Evolutionary conservation across 1,139 yeast genomes (phyloP), one percentile per base, ranked within the genome.

Genomic region (Suhomyces anneliseae): DNA sequence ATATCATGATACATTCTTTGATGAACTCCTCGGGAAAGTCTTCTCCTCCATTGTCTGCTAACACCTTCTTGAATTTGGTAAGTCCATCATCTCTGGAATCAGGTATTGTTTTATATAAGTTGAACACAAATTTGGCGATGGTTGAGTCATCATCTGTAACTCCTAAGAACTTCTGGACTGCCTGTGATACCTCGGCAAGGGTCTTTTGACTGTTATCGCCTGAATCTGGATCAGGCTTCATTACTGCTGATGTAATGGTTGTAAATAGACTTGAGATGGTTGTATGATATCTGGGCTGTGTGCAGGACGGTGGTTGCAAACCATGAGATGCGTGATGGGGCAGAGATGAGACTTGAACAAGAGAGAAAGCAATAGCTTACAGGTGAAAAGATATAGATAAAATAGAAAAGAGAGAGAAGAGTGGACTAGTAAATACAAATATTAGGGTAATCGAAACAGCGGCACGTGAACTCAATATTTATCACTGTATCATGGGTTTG

Each of bases 21-120:
- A 82, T 61, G 51, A 82, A 75, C 50, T 58, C 67, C 6, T 59
- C 64, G 0, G 83, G 76, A 49, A 87, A 80, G 9, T 69, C 75
- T n/a, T 80, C 86, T 15, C 87, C 89, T 0, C 90, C 93, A 60
- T 84, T 78, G 8, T 74, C 81, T 12, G 66, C 62, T 44, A 86
- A 64, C 15, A 70, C 67, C n/a, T 62, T 53, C 36, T 64, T 60
- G 55, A 85, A 84, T 8, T 63, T 69, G 6, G 58, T 57, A 24
- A 69, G 54, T 14, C 33, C 38, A 14, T 39, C 48, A 9, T 47
- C 46, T n/a, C 50, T 29, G 10, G 41, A 39, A 7, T 9, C 40
- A 4, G 34, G 32, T 10, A 45, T 33, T 9, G 33, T 27, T 3
- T 67, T 62, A 54, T 78, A 78, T 27, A 87, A 61, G 51, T 72